Conservation (phyloP, 345 rosid species). For the Acer yangbiense region DNA sequence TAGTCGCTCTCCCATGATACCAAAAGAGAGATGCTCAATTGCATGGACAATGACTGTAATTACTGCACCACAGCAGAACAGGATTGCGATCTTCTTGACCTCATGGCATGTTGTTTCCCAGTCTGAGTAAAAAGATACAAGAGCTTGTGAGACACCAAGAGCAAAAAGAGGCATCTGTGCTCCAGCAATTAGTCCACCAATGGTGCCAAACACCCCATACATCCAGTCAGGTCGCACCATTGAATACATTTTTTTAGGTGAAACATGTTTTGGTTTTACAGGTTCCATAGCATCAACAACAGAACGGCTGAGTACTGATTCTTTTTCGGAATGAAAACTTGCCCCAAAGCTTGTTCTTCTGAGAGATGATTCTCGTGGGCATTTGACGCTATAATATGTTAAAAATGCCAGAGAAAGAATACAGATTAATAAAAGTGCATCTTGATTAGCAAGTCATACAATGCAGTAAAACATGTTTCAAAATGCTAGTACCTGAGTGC, state of each 20-base stretch:
- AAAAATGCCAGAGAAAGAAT: not conserved
- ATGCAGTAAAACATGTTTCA: not conserved
- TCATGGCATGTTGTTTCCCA: slow-evolving; percentile 77
- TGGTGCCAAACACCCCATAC: slow-evolving; percentile 70
- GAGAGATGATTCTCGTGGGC: slow-evolving; percentile 70
- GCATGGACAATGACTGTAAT: slow-evolving; percentile 63
- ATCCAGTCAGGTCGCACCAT: slow-evolving; percentile 90
- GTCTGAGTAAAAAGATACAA: slow-evolving; percentile 75
- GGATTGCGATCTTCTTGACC: slow-evolving; percentile 67
- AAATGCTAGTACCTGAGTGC: slow-evolving; percentile 58
- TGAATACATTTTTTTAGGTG: slow-evolving; percentile 63
- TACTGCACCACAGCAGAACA: slow-evolving; percentile 71
- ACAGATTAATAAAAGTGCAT: not conserved
- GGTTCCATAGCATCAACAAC: slow-evolving; percentile 49
- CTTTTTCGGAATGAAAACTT: slow-evolving; percentile 86
- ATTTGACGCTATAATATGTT: slow-evolving; percentile 41
- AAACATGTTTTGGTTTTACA: slow-evolving; percentile 42
- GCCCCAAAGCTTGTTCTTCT: slow-evolving; percentile 63
- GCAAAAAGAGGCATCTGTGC: slow-evolving; percentile 97
- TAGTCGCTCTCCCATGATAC: slow-evolving; percentile 92
- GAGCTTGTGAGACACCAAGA: slow-evolving; percentile 90
- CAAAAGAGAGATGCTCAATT: slow-evolving; percentile 70
- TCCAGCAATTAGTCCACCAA: slow-evolving; percentile 77
- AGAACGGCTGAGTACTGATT: slow-evolving; percentile 47
- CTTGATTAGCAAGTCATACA: not conserved